These are phyloP conservation scores for Capsicum chinense DNA, from an alignment of 257 asterid species.

Conservation along the genomic window DNA sequence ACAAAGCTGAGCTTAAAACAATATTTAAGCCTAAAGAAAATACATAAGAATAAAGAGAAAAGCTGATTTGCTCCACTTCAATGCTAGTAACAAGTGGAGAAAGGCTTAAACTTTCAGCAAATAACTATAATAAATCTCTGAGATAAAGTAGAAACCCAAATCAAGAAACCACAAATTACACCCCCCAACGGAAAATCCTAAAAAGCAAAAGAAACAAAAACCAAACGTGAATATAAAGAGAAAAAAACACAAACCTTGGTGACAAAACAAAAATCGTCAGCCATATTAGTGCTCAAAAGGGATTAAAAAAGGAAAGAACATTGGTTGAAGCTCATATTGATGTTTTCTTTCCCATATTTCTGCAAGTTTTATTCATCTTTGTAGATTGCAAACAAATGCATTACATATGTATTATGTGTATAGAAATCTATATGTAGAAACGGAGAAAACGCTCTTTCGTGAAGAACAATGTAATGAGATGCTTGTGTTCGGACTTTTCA, in stretches of 20 bases:
- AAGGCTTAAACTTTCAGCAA: not conserved
- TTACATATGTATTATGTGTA: not conserved
- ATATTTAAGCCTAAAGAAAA: not conserved
- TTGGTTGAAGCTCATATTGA: conserved; percentile 44
- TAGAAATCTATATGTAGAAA: conserved; percentile 25
- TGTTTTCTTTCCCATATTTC: conserved; percentile 47
- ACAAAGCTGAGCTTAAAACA: conserved; percentile 16
- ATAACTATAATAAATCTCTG: not conserved
- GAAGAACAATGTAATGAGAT: conserved; percentile 34
- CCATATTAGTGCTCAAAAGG: conserved; percentile 53
- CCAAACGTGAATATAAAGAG: conserved; percentile 25
- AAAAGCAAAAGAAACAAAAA: conserved; percentile 20
- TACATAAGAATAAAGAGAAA: not conserved
- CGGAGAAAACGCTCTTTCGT: conserved; percentile 29
- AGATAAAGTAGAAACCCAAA: not conserved
- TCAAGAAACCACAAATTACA: not conserved
- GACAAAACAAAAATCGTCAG: conserved; percentile 66
- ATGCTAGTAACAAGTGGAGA: not conserved
- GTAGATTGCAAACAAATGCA: conserved; percentile 37
- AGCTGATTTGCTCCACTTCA: not conserved
- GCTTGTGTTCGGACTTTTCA: not conserved
- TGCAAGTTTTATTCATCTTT: conserved; percentile 48
- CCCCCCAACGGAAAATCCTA: conserved; percentile 13
- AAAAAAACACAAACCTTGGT: conserved; percentile 53
- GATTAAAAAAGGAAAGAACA: not conserved